Percentiles rank a stretch among this genome's conserved stretches.
phyloP scores from a whole-genome alignment of 441 rosid species.

The Gossypium trilobum region DNA sequence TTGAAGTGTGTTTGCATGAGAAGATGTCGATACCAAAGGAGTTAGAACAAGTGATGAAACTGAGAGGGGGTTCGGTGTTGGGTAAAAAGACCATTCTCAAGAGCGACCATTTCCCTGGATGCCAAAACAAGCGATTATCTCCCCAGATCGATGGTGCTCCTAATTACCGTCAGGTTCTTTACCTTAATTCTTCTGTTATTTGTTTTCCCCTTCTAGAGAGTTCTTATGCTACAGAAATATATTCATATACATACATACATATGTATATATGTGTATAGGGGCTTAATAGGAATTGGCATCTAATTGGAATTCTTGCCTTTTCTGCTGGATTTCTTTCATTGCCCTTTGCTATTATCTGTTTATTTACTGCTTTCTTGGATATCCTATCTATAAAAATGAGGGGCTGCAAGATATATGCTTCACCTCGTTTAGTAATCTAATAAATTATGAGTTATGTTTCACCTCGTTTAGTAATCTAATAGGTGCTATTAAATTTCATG shows the following conservation, averaged over 20 bases:
- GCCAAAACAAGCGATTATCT: slow-evolving; percentile 84
- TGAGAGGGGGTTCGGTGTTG: slow-evolving; percentile 88
- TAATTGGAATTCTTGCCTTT: not conserved
- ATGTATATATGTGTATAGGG: not conserved
- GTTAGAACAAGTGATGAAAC: slow-evolving; percentile 85
- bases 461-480: not conserved
- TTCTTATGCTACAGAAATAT: not conserved
- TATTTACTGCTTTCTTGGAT: not conserved
- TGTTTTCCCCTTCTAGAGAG: not conserved
- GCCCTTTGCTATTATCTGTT: not conserved
- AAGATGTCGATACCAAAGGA: slow-evolving; percentile 71
- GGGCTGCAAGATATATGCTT: not conserved
- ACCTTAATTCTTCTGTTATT: not conserved
- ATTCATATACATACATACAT: not conserved
- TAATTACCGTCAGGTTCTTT: slow-evolving; percentile 82
- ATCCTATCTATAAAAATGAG: not conserved
- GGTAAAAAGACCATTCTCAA: slow-evolving; percentile 94
- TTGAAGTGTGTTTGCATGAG: slow-evolving; percentile 5
- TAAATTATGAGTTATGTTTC: not conserved
- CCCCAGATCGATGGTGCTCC: slow-evolving; percentile 98
- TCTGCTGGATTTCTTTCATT: not conserved
- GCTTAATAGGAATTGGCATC: not conserved
- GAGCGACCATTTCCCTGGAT: slow-evolving; percentile 96
- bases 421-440: not conserved
- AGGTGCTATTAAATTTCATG: not conserved